Base-by-base conservation (phyloP, 495 filamentous ascomycete species). In the Trichoderma reesei region DNA sequence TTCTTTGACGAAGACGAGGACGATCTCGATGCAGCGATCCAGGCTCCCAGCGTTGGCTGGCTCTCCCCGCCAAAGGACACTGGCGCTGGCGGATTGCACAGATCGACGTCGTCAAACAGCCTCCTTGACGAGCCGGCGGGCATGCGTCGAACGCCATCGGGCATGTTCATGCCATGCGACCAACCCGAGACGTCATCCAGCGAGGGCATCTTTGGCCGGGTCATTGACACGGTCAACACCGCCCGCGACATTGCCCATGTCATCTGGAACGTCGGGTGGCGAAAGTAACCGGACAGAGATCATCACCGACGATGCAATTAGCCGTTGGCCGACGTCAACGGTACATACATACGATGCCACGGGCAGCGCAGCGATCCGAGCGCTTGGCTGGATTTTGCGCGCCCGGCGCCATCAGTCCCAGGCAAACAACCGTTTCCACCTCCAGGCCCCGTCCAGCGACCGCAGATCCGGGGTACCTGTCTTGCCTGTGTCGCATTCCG, bases 201-300 rank as follows among this genome's bases (percentile, higher is more conserved):
- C 60, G 76, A 74, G 66, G 76, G 79, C 65, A 76, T 98, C 41
- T 83, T 97, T 67, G 90, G 90, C 64, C 84, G 87, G 67, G 88
- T 97, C 31, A 86, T 94, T 70, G 90, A 98, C 72, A 94, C 92
- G 48, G 90, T 98, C 69, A 97, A 98, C 78, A 98, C 93, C 8
- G 92, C 93, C 51, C 87, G 87, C 67, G 94, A 98, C 69, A 98
- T 98, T 68, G 91, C 89, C 42, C 90, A 96, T 78, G 92, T 98
- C 42, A 90, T 98, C 67, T 96, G 91, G 92, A 98, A 98, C 72
- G 94, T 98, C 63, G 93, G 93, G 41, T 97, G 93, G 94, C 84
- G 89, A 68, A 81, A 85, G 67, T 92, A 56, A 14, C 16, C 51
- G 51, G 2, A 8, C 20, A 1, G 20, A 9, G 31, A 7, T 26